These are phyloP conservation scores for Cornus controversa DNA, from an alignment of 148 eudicot species.

Conservation along the genomic window DNA sequence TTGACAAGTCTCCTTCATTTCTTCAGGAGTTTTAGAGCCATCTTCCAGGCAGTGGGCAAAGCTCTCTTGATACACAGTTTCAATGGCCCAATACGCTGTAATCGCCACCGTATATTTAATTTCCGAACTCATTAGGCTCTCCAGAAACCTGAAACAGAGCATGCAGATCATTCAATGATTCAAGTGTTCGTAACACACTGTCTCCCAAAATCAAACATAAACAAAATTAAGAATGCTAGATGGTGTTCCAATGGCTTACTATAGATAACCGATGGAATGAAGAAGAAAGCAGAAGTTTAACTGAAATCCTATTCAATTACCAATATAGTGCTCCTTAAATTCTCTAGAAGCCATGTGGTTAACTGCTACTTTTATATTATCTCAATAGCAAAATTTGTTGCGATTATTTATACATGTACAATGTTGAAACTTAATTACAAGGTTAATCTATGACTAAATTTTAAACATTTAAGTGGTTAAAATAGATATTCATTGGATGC, in stretches of 20 bases:
- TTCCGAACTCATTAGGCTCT: slow-evolving; percentile 54
- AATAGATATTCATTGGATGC: background rate
- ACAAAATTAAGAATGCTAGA: background rate
- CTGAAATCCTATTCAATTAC: background rate
- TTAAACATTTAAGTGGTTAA: background rate
- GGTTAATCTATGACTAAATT: background rate
- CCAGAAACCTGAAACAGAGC: slow-evolving; percentile 49
- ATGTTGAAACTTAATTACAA: background rate
- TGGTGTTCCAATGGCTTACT: background rate
- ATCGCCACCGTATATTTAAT: slow-evolving; percentile 56
- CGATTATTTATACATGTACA: background rate
- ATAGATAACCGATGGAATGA: background rate
- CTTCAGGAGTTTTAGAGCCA: slow-evolving; percentile 52
- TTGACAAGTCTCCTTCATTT: slow-evolving; percentile 60
- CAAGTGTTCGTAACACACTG: background rate
- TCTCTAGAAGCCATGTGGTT: background rate
- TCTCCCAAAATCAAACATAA: background rate
- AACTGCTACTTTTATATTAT: background rate
- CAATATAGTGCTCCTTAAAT: background rate
- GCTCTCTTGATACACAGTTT: slow-evolving; percentile 67
- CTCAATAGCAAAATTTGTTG: background rate
- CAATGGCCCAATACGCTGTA: slow-evolving; percentile 68
- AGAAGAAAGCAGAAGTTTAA: background rate
- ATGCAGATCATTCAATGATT: background rate
- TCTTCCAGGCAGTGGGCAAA: slow-evolving; percentile 73